Evolutionary conservation across 116 monocot genomes (phyloP).

Genomic region (Iris pallida): DNA sequence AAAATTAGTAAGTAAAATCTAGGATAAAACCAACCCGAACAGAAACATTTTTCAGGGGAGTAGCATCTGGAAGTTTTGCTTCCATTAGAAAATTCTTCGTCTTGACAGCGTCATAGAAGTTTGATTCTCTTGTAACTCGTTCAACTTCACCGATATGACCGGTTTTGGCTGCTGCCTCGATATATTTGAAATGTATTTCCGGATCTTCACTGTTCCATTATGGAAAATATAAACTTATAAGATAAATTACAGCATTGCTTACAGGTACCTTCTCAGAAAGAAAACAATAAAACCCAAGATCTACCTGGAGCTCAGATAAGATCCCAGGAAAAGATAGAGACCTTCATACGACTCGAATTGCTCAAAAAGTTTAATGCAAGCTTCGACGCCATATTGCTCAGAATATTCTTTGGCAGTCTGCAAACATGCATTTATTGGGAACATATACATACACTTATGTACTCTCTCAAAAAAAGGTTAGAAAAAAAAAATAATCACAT

Average conservation of each 20-base stretch:
- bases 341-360: slow-evolving; percentile 97
- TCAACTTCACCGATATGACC: slow-evolving; percentile 91
- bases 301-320: slow-evolving; percentile 90
- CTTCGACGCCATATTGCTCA: slow-evolving; percentile 82
- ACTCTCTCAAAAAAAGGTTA: too few species aligned
- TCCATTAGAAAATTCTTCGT: slow-evolving; percentile 91
- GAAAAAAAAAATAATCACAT: not conserved
- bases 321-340: slow-evolving; percentile 91
- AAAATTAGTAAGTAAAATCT: slow-evolving; percentile 66
- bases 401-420: slow-evolving; percentile 87
- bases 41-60: slow-evolving; percentile 79
- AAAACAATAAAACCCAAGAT: slow-evolving; percentile 3
- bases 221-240: not conserved
- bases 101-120: slow-evolving; percentile 86
- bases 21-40: slow-evolving; percentile 86
- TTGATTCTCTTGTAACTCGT: slow-evolving; percentile 87
- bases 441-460: not conserved
- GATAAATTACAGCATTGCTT: not conserved
- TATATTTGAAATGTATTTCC: slow-evolving; percentile 84
- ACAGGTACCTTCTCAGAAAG: not conserved
- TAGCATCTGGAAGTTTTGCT: slow-evolving; percentile 83
- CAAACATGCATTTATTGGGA: slow-evolving; percentile 6
- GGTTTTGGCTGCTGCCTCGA: slow-evolving; percentile 85
- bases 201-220: slow-evolving; percentile 69
- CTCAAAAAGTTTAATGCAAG: slow-evolving; percentile 94